phyloP scores from a whole-genome alignment of 2,329 filamentous ascomycete genomes.

The Dactylellina haptotyla region DNA sequence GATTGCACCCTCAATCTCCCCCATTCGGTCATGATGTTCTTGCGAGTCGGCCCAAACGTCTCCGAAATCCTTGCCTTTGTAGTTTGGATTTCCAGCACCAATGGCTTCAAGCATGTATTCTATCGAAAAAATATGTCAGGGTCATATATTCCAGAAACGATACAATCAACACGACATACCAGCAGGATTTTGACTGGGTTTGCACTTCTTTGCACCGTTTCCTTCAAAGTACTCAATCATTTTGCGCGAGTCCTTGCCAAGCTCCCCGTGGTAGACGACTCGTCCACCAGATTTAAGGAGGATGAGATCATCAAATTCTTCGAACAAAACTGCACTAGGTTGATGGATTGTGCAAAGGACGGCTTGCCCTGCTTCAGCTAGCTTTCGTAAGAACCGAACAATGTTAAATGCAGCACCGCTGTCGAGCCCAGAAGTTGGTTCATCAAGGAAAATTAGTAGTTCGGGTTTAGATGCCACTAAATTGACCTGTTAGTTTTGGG shows the following conservation, averaged over 20 bases:
- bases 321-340: constrained; percentile 68
- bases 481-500: constrained; percentile 61
- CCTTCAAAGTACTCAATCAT: constrained; percentile 68
- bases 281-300: constrained; percentile 68
- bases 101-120: constrained; percentile 69
- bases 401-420: constrained; percentile 71
- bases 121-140: constrained; percentile 62
- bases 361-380: constrained; percentile 70
- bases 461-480: constrained; percentile 70
- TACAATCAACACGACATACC: background rate
- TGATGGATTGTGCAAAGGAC: constrained; percentile 72
- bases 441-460: constrained; percentile 73
- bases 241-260: constrained; percentile 65
- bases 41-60: constrained; percentile 70
- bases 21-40: constrained; percentile 64
- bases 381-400: constrained; percentile 70
- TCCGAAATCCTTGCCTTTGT: constrained; percentile 71
- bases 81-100: constrained; percentile 72
- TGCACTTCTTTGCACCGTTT: constrained; percentile 66
- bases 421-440: constrained; percentile 70
- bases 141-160: constrained; percentile 60
- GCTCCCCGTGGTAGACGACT: constrained; percentile 68
- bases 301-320: constrained; percentile 69
- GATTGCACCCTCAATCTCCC: constrained; percentile 68
- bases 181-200: constrained; percentile 66